Conservation (phyloP, 768 basidiomycete genomes). For the Trametes punicea region DNA sequence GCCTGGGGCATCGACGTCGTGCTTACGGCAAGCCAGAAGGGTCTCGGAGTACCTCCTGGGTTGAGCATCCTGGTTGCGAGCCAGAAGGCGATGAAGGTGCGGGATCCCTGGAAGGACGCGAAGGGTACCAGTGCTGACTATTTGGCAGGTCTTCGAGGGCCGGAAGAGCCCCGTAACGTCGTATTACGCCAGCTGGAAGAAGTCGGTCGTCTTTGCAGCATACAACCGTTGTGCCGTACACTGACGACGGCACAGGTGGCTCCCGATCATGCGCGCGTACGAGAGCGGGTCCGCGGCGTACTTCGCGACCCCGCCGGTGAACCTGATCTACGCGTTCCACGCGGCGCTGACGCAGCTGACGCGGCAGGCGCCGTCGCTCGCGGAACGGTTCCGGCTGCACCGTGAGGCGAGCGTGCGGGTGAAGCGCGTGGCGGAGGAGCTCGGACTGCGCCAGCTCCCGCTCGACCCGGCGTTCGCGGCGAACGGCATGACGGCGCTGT, state of each 20-base stretch:
- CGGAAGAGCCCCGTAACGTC: conserved; percentile 63
- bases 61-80: conserved; percentile 84
- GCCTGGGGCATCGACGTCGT: conserved; percentile 92
- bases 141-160: conserved; percentile 52
- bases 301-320: conserved; percentile 95
- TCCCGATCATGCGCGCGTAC: conserved; percentile 93
- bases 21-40: conserved; percentile 85
- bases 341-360: conserved; percentile 77
- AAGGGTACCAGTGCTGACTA: not conserved
- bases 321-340: conserved; percentile 89
- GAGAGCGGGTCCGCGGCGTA: conserved; percentile 79
- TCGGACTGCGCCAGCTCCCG: conserved; percentile 78
- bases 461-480: conserved; percentile 60
- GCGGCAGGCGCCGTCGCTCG: conserved; percentile 56
- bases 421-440: conserved; percentile 57
- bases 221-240: not conserved
- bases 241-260: conserved; percentile 50
- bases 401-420: conserved; percentile 62
- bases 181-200: conserved; percentile 92
- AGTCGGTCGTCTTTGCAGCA: conserved; percentile 38
- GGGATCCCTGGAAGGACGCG: conserved; percentile 7
- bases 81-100: conserved; percentile 68
- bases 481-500: conserved; percentile 94
- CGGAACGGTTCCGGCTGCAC: conserved; percentile 78
- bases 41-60: conserved; percentile 90